Evolutionary conservation across 805 yeast genomes (phyloP).

Genomic region (Metschnikowia continentalis): DNA sequence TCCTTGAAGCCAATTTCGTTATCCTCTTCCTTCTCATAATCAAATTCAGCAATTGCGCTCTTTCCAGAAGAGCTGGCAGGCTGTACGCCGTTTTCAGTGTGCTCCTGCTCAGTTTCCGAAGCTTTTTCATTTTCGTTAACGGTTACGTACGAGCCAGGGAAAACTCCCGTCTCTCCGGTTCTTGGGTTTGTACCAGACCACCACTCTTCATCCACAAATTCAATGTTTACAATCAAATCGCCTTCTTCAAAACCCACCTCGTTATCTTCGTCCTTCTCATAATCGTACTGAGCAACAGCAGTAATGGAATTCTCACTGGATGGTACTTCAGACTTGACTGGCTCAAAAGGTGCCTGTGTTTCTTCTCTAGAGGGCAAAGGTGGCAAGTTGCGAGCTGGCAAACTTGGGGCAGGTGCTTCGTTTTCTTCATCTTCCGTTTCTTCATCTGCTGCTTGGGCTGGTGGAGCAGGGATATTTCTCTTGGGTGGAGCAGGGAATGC

Average conservation of each 20-base stretch:
- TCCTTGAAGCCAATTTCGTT: conserved; percentile 84
- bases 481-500: conserved; percentile 17
- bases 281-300: conserved; percentile 83
- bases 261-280: conserved; percentile 70
- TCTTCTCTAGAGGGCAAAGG: conserved; percentile 15
- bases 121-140: conserved; percentile 19
- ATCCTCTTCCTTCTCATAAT: conserved; percentile 88
- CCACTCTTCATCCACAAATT: conserved; percentile 74
- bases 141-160: conserved; percentile 53
- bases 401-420: conserved; percentile 12
- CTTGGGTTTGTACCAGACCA: conserved; percentile 43
- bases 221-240: conserved; percentile 61
- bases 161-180: conserved; percentile 49
- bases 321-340: background rate
- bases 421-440: background rate
- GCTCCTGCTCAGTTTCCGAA: conserved; percentile 9
- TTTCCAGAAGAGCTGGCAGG: conserved; percentile 20
- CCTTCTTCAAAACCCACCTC: conserved; percentile 67
- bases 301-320: conserved; percentile 20
- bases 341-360: background rate
- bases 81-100: conserved; percentile 12
- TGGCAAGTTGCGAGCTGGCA: conserved; percentile 15
- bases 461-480: conserved; percentile 20
- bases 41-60: conserved; percentile 64
- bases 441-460: conserved; percentile 12